Percentiles rank a stretch among this genome's conserved stretches.
phyloP scores from a whole-genome alignment of 371 early-diverging fungal genomes.

The Mucor mucedo region DNA sequence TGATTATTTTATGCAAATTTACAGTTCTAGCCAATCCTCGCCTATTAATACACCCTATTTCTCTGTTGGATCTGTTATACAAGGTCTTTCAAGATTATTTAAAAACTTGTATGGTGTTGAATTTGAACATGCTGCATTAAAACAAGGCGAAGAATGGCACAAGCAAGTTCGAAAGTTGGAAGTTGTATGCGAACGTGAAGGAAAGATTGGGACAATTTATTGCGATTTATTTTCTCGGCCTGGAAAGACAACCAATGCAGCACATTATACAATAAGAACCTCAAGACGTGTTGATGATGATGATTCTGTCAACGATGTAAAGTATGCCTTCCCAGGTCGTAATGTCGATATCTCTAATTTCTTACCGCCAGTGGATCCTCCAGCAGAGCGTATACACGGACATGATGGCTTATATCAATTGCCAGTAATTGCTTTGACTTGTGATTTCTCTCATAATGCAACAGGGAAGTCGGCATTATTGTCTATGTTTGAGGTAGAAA shows the following conservation, averaged over 20 bases:
- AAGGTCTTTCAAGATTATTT: constrained; percentile 84
- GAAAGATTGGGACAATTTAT: constrained; percentile 88
- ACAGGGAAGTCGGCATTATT: constrained; percentile 52
- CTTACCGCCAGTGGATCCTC: constrained; percentile 30
- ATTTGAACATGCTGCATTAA: constrained; percentile 68
- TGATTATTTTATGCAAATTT: constrained; percentile 65
- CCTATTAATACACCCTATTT: constrained; percentile 64
- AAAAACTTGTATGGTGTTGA: constrained; percentile 84
- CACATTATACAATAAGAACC: constrained; percentile 95
- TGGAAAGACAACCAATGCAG: constrained; percentile 84
- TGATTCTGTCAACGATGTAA: constrained; percentile 53
- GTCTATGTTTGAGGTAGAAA: constrained; percentile 83
- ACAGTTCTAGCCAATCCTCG: constrained; percentile 28
- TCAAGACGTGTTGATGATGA: constrained; percentile 88
- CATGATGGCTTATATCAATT: constrained; percentile 65
- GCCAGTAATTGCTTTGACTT: constrained; percentile 80
- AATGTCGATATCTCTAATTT: constrained; percentile 31
- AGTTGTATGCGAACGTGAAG: constrained; percentile 84
- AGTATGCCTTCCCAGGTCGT: constrained; percentile 49
- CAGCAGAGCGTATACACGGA: constrained; percentile 43
- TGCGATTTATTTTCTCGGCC: constrained; percentile 85
- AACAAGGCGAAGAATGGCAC: constrained; percentile 87
- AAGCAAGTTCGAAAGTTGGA: constrained; percentile 85
- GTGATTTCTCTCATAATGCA: constrained; percentile 61
- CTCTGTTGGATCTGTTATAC: constrained; percentile 86